These are phyloP conservation scores for Fusarium pseudograminearum DNA, from an alignment of 2,329 filamentous ascomycete species.

Conservation along the genomic window DNA sequence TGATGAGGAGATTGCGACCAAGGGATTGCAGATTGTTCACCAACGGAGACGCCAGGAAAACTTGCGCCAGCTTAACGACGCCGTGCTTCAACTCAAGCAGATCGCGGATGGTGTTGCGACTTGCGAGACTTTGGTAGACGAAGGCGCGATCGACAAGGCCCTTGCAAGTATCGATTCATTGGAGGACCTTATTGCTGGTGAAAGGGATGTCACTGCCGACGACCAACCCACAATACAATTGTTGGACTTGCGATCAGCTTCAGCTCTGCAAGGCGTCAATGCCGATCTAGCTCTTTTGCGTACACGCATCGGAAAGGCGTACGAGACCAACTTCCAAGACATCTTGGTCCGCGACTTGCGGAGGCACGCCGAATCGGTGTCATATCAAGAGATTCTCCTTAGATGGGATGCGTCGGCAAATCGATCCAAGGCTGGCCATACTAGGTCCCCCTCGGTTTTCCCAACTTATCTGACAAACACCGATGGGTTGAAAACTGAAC, in stretches of 20 bases:
- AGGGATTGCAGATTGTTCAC: conserved; percentile 86
- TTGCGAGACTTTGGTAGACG: conserved; percentile 85
- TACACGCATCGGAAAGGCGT: conserved; percentile 85
- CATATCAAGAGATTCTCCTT: conserved; percentile 78
- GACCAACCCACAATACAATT: conserved; percentile 54
- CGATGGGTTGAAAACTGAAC: conserved; percentile 74
- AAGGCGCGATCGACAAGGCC: conserved; percentile 84
- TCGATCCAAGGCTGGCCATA: conserved; percentile 75
- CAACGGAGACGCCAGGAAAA: conserved; percentile 87
- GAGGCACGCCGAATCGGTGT: conserved; percentile 80
- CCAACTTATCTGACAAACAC: conserved; percentile 84
- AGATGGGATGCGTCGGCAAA: conserved; percentile 86
- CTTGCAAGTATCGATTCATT: conserved; percentile 81
- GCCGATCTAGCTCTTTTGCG: conserved; percentile 81
- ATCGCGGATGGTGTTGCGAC: conserved; percentile 80
- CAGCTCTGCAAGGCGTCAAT: conserved; percentile 82
- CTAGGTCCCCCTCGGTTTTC: conserved; percentile 74
- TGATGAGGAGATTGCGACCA: conserved; percentile 87
- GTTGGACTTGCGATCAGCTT: conserved; percentile 80
- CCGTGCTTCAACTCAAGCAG: conserved; percentile 83
- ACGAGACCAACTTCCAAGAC: conserved; percentile 82
- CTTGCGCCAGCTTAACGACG: conserved; percentile 81
- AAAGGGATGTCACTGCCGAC: conserved; percentile 59
- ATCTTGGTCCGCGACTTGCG: conserved; percentile 83
- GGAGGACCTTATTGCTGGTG: conserved; percentile 83